phyloP scores from a whole-genome alignment of 2,329 filamentous ascomycete genomes.

The Aspergillus ibericus region DNA sequence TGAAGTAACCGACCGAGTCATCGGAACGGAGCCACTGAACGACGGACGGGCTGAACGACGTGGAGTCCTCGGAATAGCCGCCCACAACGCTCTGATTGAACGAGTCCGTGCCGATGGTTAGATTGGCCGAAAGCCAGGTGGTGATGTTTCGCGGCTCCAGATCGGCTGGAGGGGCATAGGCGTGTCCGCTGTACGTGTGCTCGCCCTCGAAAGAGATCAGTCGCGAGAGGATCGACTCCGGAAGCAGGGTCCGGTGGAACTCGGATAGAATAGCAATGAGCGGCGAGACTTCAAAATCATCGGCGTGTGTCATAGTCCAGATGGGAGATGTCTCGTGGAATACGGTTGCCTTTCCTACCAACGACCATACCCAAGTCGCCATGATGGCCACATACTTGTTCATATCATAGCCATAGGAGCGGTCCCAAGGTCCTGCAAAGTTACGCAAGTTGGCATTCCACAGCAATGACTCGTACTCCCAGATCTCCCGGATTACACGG shows the following conservation, averaged over 20 bases:
- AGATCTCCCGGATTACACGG: constrained; percentile 55
- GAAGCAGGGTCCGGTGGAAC: constrained; percentile 47
- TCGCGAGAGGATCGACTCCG: not conserved
- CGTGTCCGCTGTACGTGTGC: constrained; percentile 53
- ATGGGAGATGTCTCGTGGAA: constrained; percentile 41
- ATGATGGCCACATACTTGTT: constrained; percentile 61
- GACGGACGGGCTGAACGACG: constrained; percentile 60
- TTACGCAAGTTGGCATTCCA: constrained; percentile 62
- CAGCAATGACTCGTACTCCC: constrained; percentile 53
- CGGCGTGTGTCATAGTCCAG: constrained; percentile 56
- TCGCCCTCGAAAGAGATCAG: constrained; percentile 54
- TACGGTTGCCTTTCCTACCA: constrained; percentile 33
- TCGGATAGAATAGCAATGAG: constrained; percentile 57
- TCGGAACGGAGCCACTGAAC: constrained; percentile 56
- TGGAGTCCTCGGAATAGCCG: constrained; percentile 53
- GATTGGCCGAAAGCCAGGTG: constrained; percentile 56
- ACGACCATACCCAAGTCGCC: constrained; percentile 59
- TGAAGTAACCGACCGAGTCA: constrained; percentile 22
- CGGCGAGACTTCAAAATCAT: constrained; percentile 60
- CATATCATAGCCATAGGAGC: constrained; percentile 65
- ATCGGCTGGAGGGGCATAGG: constrained; percentile 62
- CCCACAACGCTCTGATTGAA: constrained; percentile 59
- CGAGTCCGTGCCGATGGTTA: constrained; percentile 62
- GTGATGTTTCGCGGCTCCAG: constrained; percentile 58
- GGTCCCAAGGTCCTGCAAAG: constrained; percentile 65